Evolutionary conservation across 1,284 basidiomycete species (phyloP), one percentile per base, ranked within the genome.

Genomic region (Inonotus hispidus): DNA sequence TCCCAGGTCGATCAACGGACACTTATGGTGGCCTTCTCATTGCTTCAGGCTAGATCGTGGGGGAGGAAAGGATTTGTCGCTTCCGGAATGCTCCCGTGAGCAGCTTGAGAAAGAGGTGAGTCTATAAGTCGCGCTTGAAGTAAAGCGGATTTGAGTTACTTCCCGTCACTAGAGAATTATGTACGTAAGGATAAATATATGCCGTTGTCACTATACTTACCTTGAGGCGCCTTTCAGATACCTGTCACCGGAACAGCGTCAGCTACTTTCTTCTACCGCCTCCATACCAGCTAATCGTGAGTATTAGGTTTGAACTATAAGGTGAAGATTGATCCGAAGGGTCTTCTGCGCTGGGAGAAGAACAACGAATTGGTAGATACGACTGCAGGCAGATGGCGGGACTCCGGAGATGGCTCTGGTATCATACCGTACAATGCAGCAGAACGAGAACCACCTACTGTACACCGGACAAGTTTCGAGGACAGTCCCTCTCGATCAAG

Each of bases 331-430:
- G 83, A 85, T 65, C 65, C 75, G 0, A 74, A 84, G n/a, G 90
- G 90, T 1, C 80, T 78, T 62, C 75, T 92, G 16, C 74, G 82
- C n/a, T 92, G 89, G 89, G 82, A 82, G 1, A 79, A 80, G 53
- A 88, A 86, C 65, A 78, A 82, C 53, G 77, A 85, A 60, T 74
- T 81, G 0, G 82, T 88, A 10, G 85, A 88, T 67, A 88, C 85
- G 0, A 78, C 82, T 0, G 75, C 82, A 2, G 81, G 81, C 0
- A 75, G 75, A 55, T 89, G 86, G 86, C 83, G 82, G 69, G 86
- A 88, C 65, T 76, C 80, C 8, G 85, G 82, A 1, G 68, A 79
- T 37, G 85, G 84, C 0, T 64, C 68, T 35, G 87, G 87, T 0
- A 83, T 88, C 43, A 73, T 87, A 2, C 79, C 81, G 0, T 68